Conservation (phyloP, 192 early-diverging fungal species). For the Chytriomyces sp. region DNA sequence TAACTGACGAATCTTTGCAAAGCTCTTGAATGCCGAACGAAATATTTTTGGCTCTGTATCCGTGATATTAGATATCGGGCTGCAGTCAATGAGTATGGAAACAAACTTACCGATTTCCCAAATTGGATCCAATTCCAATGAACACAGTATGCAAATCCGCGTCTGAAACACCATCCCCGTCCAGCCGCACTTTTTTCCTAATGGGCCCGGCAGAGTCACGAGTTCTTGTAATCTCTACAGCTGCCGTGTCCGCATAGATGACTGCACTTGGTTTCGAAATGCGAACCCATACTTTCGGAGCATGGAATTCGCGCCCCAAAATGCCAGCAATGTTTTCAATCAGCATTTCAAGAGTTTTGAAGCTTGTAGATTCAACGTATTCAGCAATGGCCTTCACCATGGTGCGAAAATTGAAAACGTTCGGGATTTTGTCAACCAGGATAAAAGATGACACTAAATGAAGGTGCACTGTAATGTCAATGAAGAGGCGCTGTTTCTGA, state of each 20-base stretch:
- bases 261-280: constrained; percentile 96
- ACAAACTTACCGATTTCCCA: constrained; percentile 73
- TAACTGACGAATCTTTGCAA: constrained; percentile 42
- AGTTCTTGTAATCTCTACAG: constrained; percentile 87
- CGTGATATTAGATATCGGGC: not conserved
- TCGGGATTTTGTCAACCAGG: constrained; percentile 65
- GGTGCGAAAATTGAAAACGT: constrained; percentile 86
- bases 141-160: constrained; percentile 63
- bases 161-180: not conserved
- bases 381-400: constrained; percentile 80
- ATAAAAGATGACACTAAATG: constrained; percentile 63
- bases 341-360: constrained; percentile 96
- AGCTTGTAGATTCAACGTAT: constrained; percentile 84
- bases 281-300: constrained; percentile 85
- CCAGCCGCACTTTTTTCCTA: not conserved
- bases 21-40: constrained; percentile 69
- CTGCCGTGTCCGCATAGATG: constrained; percentile 86
- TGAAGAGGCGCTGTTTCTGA: constrained; percentile 85
- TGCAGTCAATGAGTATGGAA: not conserved
- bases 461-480: constrained; percentile 69
- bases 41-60: constrained; percentile 66
- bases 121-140: constrained; percentile 89
- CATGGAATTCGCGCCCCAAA: constrained; percentile 77
- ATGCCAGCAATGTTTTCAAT: constrained; percentile 80
- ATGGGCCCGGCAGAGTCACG: constrained; percentile 38